These are phyloP conservation scores for Tolypocladium ophioglossoides DNA, from an alignment of 2,329 filamentous ascomycete genomes.

Conservation along the genomic window DNA sequence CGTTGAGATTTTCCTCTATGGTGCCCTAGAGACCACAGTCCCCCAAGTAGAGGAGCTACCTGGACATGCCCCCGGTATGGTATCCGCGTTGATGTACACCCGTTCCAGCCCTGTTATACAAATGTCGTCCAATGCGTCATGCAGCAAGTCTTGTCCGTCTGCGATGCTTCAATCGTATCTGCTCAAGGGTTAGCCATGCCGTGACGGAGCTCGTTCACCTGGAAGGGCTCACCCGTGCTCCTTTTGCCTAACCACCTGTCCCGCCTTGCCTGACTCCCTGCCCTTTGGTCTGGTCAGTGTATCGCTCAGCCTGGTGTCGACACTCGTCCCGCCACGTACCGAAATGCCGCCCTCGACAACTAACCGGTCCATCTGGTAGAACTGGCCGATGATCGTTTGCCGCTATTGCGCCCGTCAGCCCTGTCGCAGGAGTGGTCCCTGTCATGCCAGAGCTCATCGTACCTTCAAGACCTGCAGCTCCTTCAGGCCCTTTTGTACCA, in stretches of 20 bases:
- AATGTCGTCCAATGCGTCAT: not conserved
- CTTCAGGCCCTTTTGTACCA: slow-evolving; percentile 79
- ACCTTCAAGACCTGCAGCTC: slow-evolving; percentile 90
- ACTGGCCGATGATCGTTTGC: slow-evolving; percentile 90
- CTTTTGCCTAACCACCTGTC: slow-evolving; percentile 63
- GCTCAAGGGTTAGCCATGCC: not conserved
- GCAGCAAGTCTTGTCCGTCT: not conserved
- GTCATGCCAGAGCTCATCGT: slow-evolving; percentile 6
- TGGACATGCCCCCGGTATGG: not conserved
- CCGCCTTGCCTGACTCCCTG: slow-evolving; percentile 57
- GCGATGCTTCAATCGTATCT: slow-evolving; percentile 4
- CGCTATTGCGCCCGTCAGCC: slow-evolving; percentile 45
- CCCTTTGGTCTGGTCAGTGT: slow-evolving; percentile 32
- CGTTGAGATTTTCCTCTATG: not conserved
- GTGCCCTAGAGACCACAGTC: not conserved
- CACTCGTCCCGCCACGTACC: slow-evolving; percentile 30
- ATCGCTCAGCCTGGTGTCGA: not conserved
- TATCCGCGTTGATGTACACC: not conserved
- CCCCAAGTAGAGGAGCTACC: not conserved
- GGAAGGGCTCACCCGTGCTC: slow-evolving; percentile 55
- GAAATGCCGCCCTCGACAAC: slow-evolving; percentile 84
- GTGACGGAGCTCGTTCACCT: not conserved
- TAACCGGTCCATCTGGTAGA: slow-evolving; percentile 83
- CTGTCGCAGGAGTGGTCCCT: slow-evolving; percentile 2
- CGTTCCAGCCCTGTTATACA: not conserved